Percentiles rank a stretch among this genome's conserved stretches.
phyloP scores from a whole-genome alignment of 2,329 filamentous ascomycete species.

The Cladophialophora immunda region DNA sequence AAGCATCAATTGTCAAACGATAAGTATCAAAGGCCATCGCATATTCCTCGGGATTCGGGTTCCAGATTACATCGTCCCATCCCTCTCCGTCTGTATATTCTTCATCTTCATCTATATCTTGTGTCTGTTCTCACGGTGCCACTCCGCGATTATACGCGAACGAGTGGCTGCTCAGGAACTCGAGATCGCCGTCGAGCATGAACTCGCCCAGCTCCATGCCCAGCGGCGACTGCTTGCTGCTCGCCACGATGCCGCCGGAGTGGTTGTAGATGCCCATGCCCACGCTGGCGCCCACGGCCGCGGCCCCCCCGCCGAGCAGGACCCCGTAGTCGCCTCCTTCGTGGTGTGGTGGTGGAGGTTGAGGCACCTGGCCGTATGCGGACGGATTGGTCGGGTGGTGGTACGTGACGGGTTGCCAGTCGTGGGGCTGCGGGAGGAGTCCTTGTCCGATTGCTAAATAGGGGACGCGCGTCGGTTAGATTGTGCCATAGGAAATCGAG shows the following conservation, averaged over 20 bases:
- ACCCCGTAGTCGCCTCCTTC: not conserved
- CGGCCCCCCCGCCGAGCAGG: not conserved
- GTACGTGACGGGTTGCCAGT: conserved; percentile 18
- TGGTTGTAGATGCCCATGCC: conserved; percentile 11
- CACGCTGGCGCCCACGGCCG: not conserved
- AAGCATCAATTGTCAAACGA: too few species aligned
- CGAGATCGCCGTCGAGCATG: conserved; percentile 48
- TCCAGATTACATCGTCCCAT: not conserved
- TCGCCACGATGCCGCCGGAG: not conserved
- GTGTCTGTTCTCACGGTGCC: not conserved
- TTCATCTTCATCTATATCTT: not conserved
- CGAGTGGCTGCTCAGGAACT: conserved; percentile 20
- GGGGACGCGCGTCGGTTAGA: not conserved
- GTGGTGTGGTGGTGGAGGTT: not conserved
- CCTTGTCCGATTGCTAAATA: conserved; percentile 25
- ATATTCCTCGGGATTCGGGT: too few species aligned
- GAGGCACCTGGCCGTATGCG: not conserved
- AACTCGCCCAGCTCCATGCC: conserved; percentile 50
- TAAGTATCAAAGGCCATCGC: too few species aligned
- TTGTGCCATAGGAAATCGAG: not conserved
- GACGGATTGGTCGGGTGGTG: not conserved
- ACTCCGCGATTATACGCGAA: conserved; percentile 20
- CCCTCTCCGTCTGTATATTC: not conserved
- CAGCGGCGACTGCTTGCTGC: conserved; percentile 40
- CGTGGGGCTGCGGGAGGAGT: conserved; percentile 20